Conservation (phyloP, 1,284 basidiomycete genomes). For the Ganoderma multipileum region DNA sequence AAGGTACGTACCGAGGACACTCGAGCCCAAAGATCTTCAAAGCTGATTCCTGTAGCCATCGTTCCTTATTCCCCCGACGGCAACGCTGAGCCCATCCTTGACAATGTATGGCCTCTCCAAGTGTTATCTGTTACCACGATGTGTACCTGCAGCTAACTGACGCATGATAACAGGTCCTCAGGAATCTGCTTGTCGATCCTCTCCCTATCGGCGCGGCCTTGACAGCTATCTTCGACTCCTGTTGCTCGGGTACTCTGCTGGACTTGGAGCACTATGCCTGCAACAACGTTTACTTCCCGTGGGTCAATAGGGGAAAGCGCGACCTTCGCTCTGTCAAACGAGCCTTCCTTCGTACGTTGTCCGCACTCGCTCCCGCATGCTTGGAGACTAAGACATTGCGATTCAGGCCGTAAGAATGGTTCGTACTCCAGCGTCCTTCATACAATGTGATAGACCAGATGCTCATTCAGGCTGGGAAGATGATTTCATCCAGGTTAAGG, state of each 20-base stretch:
- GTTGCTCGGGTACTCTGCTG: slow-evolving; percentile 52
- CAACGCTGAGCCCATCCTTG: slow-evolving; percentile 33
- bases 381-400: not conserved
- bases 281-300: slow-evolving; percentile 53
- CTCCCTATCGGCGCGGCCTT: slow-evolving; percentile 49
- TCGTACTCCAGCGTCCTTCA: not conserved
- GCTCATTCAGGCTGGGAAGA: not conserved
- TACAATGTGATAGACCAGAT: no score
- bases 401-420: not conserved
- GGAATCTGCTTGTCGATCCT: slow-evolving; percentile 43
- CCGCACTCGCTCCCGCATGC: no score
- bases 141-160: slow-evolving; percentile 20
- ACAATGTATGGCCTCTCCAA: slow-evolving; percentile 41
- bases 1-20: slow-evolving; percentile 40
- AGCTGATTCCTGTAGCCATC: not conserved
- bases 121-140: not conserved
- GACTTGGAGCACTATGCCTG: slow-evolving; percentile 52
- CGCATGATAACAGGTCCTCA: slow-evolving; percentile 39
- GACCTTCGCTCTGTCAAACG: not conserved
- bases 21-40: not conserved
- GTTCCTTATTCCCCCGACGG: slow-evolving; percentile 7
- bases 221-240: slow-evolving; percentile 55
- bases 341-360: not conserved
- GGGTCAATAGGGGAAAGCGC: slow-evolving; percentile 50
- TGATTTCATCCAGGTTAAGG: not conserved